Percentiles rank a stretch among this genome's conserved stretches.
These are phyloP conservation scores for Penicillium herquei DNA, from an alignment of 495 filamentous ascomycete species.

Conservation along the genomic window DNA sequence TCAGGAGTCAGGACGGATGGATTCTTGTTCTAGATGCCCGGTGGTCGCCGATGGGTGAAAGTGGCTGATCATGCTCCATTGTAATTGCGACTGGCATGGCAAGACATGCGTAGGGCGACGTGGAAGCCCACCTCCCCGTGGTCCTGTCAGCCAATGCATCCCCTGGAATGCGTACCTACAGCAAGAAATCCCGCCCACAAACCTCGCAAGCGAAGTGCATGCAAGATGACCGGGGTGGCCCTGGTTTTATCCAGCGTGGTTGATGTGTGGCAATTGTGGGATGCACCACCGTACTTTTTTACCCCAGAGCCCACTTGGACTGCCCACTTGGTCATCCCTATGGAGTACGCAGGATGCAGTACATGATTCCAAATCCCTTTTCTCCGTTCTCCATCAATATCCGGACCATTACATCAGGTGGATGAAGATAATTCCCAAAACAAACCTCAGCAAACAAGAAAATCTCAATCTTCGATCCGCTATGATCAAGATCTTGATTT, in stretches of 20 bases:
- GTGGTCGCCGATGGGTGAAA: too few species aligned
- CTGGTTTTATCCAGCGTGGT: conserved; percentile 9
- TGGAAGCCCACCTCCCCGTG: conserved; percentile 4
- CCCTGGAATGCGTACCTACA: conserved; percentile 21
- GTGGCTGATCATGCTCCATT: conserved; percentile 7
- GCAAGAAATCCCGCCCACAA: background rate
- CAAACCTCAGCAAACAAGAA: background rate
- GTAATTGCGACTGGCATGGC: conserved; percentile 13
- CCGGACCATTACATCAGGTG: background rate
- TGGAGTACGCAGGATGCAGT: too few species aligned
- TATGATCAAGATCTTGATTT: background rate
- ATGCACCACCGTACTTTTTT: background rate
- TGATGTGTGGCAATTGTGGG: background rate
- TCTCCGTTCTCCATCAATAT: background rate
- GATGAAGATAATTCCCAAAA: background rate
- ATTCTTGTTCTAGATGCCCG: too few species aligned
- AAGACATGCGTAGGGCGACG: conserved; percentile 10
- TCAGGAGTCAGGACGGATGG: too few species aligned
- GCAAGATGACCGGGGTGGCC: conserved; percentile 11
- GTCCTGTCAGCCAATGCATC: background rate
- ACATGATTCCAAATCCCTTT: background rate
- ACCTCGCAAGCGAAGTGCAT: conserved; percentile 5
- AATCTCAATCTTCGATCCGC: background rate
- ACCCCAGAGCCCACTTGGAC: background rate
- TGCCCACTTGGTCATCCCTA: background rate